Evolutionary conservation across 495 filamentous ascomycete genomes (phyloP).

Genomic region (Barbatosphaeria neglecta): DNA sequence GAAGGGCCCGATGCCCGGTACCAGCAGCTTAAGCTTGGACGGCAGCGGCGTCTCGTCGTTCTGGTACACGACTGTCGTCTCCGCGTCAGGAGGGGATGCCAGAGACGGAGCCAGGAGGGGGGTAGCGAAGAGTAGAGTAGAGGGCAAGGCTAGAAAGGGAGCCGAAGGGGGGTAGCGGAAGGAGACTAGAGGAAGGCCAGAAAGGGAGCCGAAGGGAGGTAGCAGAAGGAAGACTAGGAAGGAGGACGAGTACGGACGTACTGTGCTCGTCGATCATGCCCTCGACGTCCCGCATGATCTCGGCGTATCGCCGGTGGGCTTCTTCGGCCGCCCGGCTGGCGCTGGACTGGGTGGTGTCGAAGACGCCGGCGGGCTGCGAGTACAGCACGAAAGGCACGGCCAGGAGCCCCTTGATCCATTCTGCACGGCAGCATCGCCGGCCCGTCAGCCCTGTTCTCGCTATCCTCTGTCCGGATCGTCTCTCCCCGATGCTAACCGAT

Average conservation of each 20-base stretch:
- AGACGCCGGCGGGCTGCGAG: constrained; percentile 80
- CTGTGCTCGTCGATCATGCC: constrained; percentile 85
- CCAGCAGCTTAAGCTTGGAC: constrained; percentile 87
- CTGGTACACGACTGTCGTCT: constrained; percentile 54
- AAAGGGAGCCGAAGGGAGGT: too few relatives aligned
- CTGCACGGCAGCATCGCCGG: constrained; percentile 18
- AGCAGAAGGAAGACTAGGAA: too few relatives aligned
- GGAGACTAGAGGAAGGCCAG: too few relatives aligned
- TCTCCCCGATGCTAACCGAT: constrained; percentile 36
- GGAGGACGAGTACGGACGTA: constrained; percentile 25
- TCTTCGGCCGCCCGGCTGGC: constrained; percentile 51
- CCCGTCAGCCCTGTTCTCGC: constrained; percentile 4
- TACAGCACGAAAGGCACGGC: constrained; percentile 96
- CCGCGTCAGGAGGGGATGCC: not conserved
- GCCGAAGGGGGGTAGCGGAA: too few relatives aligned
- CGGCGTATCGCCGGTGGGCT: constrained; percentile 74
- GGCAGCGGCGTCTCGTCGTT: constrained; percentile 46
- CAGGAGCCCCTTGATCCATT: constrained; percentile 69
- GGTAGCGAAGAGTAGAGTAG: too few relatives aligned
- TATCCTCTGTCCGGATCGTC: too few relatives aligned
- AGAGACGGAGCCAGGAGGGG: not conserved
- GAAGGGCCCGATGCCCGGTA: constrained; percentile 80
- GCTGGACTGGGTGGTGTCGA: constrained; percentile 47
- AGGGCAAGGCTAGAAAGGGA: too few relatives aligned
- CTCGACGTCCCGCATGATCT: constrained; percentile 93